phyloP scores from a whole-genome alignment of 2,329 filamentous ascomycete species.

The Arthrinium phaeospermum region DNA sequence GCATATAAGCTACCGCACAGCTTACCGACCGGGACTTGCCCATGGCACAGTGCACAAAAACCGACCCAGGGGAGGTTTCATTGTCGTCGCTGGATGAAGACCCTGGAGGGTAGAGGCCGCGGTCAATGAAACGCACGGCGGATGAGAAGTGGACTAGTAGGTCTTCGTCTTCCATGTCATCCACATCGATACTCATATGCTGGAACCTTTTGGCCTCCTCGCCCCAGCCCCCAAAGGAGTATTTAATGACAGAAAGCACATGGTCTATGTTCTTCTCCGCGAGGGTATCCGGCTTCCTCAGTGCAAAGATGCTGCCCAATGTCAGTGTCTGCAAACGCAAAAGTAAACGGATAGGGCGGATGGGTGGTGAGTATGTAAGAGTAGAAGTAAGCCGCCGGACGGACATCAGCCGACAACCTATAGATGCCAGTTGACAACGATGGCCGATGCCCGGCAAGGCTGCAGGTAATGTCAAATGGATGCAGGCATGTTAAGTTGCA shows the following conservation, averaged over 20 bases:
- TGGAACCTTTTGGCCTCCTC: conserved; percentile 64
- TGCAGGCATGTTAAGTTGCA: conserved; percentile 10
- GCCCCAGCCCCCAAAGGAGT: conserved; percentile 47
- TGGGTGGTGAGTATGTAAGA: background rate
- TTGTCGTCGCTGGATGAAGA: conserved; percentile 42
- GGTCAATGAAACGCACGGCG: conserved; percentile 83
- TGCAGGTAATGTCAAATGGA: background rate
- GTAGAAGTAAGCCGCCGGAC: background rate
- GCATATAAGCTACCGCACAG: conserved; percentile 82
- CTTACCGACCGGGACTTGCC: conserved; percentile 93
- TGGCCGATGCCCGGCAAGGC: background rate
- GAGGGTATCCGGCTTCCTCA: conserved; percentile 66
- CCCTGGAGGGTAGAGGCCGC: conserved; percentile 61
- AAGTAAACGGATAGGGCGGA: background rate
- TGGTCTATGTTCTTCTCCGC: conserved; percentile 81
- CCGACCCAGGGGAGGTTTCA: conserved; percentile 42
- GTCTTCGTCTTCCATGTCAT: conserved; percentile 91
- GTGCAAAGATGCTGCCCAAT: conserved; percentile 22
- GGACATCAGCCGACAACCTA: background rate
- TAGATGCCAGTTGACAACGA: background rate
- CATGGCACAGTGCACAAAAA: conserved; percentile 81
- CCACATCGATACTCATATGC: conserved; percentile 81
- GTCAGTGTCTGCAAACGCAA: background rate
- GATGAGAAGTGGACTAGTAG: conserved; percentile 79
- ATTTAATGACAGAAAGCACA: conserved; percentile 77